Conservation (phyloP, 768 basidiomycete genomes). For the Auriscalpium orientale region DNA sequence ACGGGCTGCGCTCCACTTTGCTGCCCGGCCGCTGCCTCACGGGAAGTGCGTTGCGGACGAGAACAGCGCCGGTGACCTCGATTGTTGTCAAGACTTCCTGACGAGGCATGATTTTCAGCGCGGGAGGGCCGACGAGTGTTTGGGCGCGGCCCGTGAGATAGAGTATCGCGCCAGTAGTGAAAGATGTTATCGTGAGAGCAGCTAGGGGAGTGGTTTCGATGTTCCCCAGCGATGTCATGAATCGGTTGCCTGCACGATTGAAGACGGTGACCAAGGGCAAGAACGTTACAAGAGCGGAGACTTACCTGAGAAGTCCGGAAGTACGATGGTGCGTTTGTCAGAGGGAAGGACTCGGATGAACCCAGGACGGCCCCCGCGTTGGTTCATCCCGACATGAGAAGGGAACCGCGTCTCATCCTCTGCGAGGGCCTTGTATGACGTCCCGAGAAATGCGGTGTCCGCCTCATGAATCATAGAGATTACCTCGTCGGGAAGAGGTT, state of each 20-base stretch:
- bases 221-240: constrained; percentile 59
- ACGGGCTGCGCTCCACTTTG: constrained; percentile 34
- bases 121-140: constrained; percentile 40
- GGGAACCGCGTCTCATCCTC: constrained; percentile 36
- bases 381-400: constrained; percentile 57
- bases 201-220: constrained; percentile 47
- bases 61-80: constrained; percentile 42
- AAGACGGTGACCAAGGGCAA: neutral
- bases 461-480: constrained; percentile 39
- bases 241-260: constrained; percentile 40
- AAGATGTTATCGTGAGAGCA: constrained; percentile 49
- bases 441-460: constrained; percentile 52
- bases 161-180: constrained; percentile 45
- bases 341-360: constrained; percentile 51
- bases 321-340: constrained; percentile 44
- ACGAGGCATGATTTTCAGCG: constrained; percentile 47
- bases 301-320: constrained; percentile 57
- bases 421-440: constrained; percentile 36
- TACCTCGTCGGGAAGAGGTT: constrained; percentile 42
- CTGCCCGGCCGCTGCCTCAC: constrained; percentile 33
- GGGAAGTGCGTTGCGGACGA: constrained; percentile 48
- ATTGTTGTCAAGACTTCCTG: constrained; percentile 44
- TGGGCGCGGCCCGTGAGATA: constrained; percentile 54
- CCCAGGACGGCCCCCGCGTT: constrained; percentile 55
- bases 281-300: constrained; percentile 2